Evolutionary conservation across 2,329 filamentous ascomycete species (phyloP).

Genomic region (Monilinia polystroma): DNA sequence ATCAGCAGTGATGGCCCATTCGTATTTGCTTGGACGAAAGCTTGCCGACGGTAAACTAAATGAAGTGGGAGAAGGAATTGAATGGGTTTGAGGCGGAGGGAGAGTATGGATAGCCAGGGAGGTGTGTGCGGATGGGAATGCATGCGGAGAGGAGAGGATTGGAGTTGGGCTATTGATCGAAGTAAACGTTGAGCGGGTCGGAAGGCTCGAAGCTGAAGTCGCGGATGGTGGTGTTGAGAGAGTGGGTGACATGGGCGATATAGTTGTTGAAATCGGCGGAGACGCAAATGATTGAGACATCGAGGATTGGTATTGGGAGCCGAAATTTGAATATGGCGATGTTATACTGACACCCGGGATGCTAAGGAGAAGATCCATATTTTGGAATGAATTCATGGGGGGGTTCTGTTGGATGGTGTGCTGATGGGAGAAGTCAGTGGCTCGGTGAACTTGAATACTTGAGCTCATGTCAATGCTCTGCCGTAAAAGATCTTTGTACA

Average conservation of each 20-base stretch:
- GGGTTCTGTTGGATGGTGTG: constrained; percentile 44
- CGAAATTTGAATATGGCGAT: constrained; percentile 32
- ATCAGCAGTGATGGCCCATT: constrained; percentile 38
- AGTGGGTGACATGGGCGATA: constrained; percentile 37
- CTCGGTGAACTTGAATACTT: constrained; percentile 55
- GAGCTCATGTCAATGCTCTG: constrained; percentile 36
- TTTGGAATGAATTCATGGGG: constrained; percentile 42
- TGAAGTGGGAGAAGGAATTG: constrained; percentile 26
- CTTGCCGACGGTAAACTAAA: constrained; percentile 25
- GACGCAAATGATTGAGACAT: constrained; percentile 34
- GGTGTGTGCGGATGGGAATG: constrained; percentile 16
- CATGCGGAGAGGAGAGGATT: constrained; percentile 18
- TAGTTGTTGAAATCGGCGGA: constrained; percentile 34
- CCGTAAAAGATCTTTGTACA: constrained; percentile 62
- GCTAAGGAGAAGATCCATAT: constrained; percentile 32
- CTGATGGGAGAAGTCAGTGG: constrained; percentile 47
- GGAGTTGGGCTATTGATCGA: constrained; percentile 23
- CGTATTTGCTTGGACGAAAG: constrained; percentile 41
- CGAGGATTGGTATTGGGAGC: constrained; percentile 31
- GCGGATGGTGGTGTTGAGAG: constrained; percentile 24
- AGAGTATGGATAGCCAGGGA: constrained; percentile 28
- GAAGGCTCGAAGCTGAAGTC: constrained; percentile 20
- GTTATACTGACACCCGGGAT: constrained; percentile 38
- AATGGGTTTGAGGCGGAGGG: constrained; percentile 31
- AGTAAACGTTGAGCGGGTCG: constrained; percentile 25